Conservation (phyloP, 192 early-diverging fungal genomes). For the Podila verticillata region DNA sequence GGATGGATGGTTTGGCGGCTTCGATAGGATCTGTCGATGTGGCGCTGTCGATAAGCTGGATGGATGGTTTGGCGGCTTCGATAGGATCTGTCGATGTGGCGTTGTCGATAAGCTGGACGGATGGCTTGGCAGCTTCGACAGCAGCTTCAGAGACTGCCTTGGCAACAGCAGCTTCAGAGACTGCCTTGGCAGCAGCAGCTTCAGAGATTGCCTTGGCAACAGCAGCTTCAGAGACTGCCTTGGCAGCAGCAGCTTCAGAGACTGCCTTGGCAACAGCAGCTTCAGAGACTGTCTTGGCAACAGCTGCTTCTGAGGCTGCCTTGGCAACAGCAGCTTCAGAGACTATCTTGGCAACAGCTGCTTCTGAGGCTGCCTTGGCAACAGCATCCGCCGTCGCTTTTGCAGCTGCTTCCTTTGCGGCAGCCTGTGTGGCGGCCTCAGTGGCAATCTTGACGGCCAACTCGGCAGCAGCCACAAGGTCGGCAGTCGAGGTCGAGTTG, state of each 20-base stretch:
- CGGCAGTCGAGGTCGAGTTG: slow-evolving; percentile 7
- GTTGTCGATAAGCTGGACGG: too few relatives aligned
- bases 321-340: not conserved
- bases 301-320: too few relatives aligned
- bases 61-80: not conserved
- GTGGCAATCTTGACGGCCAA: not conserved
- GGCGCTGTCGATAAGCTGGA: slow-evolving; percentile 3
- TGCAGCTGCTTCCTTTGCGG: not conserved
- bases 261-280: not conserved
- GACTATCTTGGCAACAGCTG: not conserved
- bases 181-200: too few relatives aligned
- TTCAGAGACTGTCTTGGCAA: too few relatives aligned
- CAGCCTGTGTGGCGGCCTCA: not conserved
- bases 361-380: not conserved
- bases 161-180: too few relatives aligned
- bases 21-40: slow-evolving; percentile 21
- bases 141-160: too few relatives aligned
- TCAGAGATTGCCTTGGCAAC: too few relatives aligned
- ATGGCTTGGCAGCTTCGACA: too few relatives aligned
- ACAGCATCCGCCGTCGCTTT: not conserved
- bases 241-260: too few relatives aligned
- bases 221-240: too few relatives aligned
- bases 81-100: too few relatives aligned
- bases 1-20: too few relatives aligned
- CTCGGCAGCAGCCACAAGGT: not conserved